Evolutionary conservation across 2,329 filamentous ascomycete species (phyloP).

Genomic region (Stemphylium lycopersici): DNA sequence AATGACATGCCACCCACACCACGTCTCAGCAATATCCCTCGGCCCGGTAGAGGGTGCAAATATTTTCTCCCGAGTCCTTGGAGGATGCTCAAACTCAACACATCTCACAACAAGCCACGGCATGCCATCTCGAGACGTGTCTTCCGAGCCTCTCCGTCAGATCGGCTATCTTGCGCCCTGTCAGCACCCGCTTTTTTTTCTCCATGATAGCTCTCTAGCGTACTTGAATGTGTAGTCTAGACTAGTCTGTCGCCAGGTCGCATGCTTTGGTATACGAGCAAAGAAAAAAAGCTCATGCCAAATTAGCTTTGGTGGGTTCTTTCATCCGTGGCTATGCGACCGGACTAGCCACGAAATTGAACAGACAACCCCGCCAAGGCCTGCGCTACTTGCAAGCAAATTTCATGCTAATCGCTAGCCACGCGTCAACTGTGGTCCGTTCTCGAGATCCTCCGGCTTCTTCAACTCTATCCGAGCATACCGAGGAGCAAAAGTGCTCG

Average conservation of each 20-base stretch:
- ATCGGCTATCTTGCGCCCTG: background rate
- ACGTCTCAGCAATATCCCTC: slow-evolving; percentile 13
- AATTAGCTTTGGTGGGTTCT: slow-evolving; percentile 10
- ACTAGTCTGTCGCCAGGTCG: background rate
- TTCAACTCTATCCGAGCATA: slow-evolving; percentile 22
- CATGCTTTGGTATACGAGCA: slow-evolving; percentile 6
- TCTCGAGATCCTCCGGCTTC: slow-evolving; percentile 10
- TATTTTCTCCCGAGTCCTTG: slow-evolving; percentile 11
- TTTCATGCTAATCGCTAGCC: slow-evolving; percentile 11
- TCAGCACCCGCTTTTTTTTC: slow-evolving; percentile 8
- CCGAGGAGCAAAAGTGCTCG: slow-evolving; percentile 19
- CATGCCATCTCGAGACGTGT: slow-evolving; percentile 4
- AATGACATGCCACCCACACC: slow-evolving; percentile 17
- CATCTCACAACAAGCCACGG: slow-evolving; percentile 13
- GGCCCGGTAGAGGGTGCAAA: slow-evolving; percentile 12
- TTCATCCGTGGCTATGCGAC: slow-evolving; percentile 9
- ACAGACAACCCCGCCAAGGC: slow-evolving; percentile 18
- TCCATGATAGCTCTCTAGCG: slow-evolving; percentile 2
- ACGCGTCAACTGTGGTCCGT: slow-evolving; percentile 26
- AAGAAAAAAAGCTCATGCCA: slow-evolving; percentile 15
- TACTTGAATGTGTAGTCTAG: background rate
- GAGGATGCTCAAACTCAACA: slow-evolving; percentile 11
- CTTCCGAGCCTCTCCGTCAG: slow-evolving; percentile 1
- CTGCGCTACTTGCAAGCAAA: slow-evolving; percentile 8
- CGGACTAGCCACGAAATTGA: slow-evolving; percentile 24